phyloP scores from a whole-genome alignment of 176 grass and related monocot genomes.

The Panicum miliaceum region DNA sequence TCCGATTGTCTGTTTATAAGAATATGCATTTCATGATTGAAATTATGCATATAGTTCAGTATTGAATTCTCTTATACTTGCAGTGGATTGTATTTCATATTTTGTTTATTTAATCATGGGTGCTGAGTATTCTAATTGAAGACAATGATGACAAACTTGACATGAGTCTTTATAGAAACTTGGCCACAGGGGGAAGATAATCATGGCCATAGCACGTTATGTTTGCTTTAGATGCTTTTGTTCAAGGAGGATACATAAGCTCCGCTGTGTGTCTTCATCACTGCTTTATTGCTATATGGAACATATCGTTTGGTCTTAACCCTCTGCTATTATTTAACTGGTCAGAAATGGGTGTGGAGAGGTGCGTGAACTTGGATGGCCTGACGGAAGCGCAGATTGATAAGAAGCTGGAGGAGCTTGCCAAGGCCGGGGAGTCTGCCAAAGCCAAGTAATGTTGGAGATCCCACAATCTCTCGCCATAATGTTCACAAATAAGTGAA shows the following conservation, averaged over 20 bases:
- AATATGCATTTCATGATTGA: neutral
- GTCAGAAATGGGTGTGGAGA: slow-evolving; percentile 75
- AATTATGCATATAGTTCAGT: neutral
- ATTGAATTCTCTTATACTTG: neutral
- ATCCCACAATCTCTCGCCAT: neutral
- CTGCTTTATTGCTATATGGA: neutral
- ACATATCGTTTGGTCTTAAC: neutral
- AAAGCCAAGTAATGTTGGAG: slow-evolving; percentile 21
- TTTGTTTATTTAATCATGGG: neutral
- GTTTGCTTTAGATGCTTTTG: neutral
- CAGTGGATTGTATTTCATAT: neutral
- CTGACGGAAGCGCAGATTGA: slow-evolving; percentile 66
- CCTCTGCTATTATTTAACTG: neutral
- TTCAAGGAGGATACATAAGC: neutral
- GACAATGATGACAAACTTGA: neutral
- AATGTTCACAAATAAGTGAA: slow-evolving; percentile 45
- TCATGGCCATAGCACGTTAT: neutral
- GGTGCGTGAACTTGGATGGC: slow-evolving; percentile 67
- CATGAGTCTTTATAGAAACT: no score
- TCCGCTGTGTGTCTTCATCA: neutral
- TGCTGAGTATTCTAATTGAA: neutral
- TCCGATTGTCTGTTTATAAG: neutral
- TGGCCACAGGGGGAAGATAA: neutral
- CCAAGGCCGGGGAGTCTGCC: slow-evolving; percentile 41
- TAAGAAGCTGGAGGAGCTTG: slow-evolving; percentile 73